Evolutionary conservation across 1,139 yeast species (phyloP).

Genomic region (Yamadazyma jaroonii): DNA sequence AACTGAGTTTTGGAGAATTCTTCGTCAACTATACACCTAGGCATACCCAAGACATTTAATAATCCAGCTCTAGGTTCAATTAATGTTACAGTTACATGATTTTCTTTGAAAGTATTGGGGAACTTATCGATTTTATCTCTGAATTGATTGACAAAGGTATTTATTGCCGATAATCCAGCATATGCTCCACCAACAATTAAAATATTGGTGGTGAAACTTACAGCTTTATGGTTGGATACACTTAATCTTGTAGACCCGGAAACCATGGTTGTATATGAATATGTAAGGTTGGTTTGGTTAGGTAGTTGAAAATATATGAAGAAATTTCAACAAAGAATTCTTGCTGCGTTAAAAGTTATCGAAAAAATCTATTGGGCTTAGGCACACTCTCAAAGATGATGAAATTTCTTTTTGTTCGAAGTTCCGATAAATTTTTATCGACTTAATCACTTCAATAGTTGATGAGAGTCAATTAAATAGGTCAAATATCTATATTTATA

Average conservation of each 20-base stretch:
- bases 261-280: background rate
- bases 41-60: slow-evolving; percentile 51
- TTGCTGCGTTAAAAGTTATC: slow-evolving; percentile 1
- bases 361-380: slow-evolving; percentile 5
- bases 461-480: too few species aligned
- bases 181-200: slow-evolving; percentile 53
- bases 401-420: too few species aligned
- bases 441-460: too few species aligned
- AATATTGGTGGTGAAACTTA: slow-evolving; percentile 26
- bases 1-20: slow-evolving; percentile 47
- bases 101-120: slow-evolving; percentile 9
- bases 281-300: too few species aligned
- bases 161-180: slow-evolving; percentile 46
- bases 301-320: too few species aligned
- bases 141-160: slow-evolving; percentile 32
- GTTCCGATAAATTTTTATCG: too few species aligned
- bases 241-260: background rate
- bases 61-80: slow-evolving; percentile 54
- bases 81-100: slow-evolving; percentile 30
- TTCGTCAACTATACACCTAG: slow-evolving; percentile 44
- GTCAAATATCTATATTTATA: too few species aligned
- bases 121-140: slow-evolving; percentile 8
- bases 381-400: background rate
- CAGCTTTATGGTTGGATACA: background rate
- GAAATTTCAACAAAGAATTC: background rate